Conservation (phyloP, 441 rosid genomes). For the Gossypium schwendimanii region DNA sequence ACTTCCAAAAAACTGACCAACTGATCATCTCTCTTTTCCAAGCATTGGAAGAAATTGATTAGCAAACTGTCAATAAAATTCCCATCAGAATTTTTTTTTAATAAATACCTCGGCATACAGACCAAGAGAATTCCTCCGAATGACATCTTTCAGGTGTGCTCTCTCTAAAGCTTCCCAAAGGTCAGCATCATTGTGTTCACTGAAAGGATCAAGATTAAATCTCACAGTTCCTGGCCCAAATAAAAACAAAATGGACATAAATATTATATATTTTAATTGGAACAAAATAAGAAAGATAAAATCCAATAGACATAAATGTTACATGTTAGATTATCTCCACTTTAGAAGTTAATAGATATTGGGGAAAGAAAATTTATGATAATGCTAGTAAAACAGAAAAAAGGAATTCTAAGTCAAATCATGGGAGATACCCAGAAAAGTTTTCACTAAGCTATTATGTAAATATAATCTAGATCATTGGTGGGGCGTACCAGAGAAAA, state of each 20-base stretch:
- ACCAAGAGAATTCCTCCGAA: conserved; percentile 69
- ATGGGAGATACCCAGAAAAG: background rate
- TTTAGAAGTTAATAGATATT: background rate
- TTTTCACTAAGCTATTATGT: background rate
- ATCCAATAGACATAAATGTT: background rate
- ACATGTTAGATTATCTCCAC: background rate
- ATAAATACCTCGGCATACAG: conserved; percentile 72
- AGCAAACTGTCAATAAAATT: background rate
- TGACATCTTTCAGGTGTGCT: conserved; percentile 80
- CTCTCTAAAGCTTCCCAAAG: conserved; percentile 94
- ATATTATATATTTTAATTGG: background rate
- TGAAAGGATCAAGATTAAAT: conserved; percentile 92
- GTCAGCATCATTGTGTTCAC: conserved; percentile 83
- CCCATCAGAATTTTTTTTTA: background rate
- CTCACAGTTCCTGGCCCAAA: conserved; percentile 64
- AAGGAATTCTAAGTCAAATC: background rate
- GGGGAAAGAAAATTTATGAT: background rate
- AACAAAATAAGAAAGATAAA: background rate
- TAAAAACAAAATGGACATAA: conserved; percentile 7
- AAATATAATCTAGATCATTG: background rate
- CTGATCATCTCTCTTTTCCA: background rate
- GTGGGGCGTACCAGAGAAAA: conserved; percentile 67
- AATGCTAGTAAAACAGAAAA: background rate
- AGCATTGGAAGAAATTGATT: background rate
- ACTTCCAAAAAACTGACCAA: background rate